These are phyloP conservation scores for Penicillium sp. DNA, from an alignment of 2,329 filamentous ascomycete genomes.

Conservation along the genomic window DNA sequence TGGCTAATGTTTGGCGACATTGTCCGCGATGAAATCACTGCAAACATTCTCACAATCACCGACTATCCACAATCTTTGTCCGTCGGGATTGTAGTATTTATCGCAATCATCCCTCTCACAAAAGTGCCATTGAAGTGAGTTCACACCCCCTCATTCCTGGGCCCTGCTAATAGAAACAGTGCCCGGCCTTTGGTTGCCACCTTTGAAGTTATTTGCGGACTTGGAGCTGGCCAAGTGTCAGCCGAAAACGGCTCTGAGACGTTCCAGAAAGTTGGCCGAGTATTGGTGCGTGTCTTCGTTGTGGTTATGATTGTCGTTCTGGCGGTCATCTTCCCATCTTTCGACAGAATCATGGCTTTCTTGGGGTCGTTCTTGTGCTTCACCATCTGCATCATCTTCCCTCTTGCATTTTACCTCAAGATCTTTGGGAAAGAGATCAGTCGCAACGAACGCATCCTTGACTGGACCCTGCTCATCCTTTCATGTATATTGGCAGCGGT, in stretches of 20 bases:
- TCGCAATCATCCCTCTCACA: constrained; percentile 90
- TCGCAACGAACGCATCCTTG: constrained; percentile 62
- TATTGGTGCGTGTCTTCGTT: constrained; percentile 65
- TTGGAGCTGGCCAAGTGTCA: constrained; percentile 57
- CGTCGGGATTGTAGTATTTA: constrained; percentile 80
- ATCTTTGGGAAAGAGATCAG: constrained; percentile 77
- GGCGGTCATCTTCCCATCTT: constrained; percentile 72
- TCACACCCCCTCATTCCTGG: neutral
- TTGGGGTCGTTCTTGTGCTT: constrained; percentile 90
- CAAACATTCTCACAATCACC: constrained; percentile 75
- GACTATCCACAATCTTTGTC: constrained; percentile 75
- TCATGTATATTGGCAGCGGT: constrained; percentile 71
- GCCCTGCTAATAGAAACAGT: constrained; percentile 38
- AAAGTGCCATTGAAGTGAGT: constrained; percentile 82
- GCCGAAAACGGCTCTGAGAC: constrained; percentile 40
- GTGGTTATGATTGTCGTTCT: constrained; percentile 75
- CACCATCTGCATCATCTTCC: constrained; percentile 89
- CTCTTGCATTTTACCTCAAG: constrained; percentile 85
- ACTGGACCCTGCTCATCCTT: constrained; percentile 69
- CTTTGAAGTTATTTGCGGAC: constrained; percentile 75
- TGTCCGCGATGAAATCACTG: constrained; percentile 87
- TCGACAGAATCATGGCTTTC: constrained; percentile 88
- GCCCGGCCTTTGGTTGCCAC: constrained; percentile 86
- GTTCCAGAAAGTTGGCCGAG: constrained; percentile 61
- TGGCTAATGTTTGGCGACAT: constrained; percentile 92